Conservation (phyloP, 2,329 filamentous ascomycete species). For the Beauveria pseudobassiana region DNA sequence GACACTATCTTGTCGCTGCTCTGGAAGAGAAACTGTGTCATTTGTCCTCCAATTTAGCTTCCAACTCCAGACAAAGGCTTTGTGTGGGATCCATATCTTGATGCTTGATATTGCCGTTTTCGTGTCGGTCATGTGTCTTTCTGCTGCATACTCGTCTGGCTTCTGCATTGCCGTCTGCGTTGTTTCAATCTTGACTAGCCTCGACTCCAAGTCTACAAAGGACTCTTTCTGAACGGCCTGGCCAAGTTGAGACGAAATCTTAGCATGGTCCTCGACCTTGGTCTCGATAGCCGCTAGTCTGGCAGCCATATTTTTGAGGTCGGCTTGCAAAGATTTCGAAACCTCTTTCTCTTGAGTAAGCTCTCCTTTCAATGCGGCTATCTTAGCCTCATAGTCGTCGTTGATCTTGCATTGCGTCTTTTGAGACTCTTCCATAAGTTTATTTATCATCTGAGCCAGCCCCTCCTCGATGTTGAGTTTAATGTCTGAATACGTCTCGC, state of each 20-base stretch:
- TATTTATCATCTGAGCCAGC: background rate
- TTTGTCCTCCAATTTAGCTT: background rate
- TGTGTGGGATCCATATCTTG: background rate
- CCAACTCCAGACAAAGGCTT: background rate
- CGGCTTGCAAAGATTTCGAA: background rate
- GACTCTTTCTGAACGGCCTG: background rate
- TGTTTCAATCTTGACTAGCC: background rate
- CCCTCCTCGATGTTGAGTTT: background rate
- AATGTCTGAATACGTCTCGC: constrained; percentile 1
- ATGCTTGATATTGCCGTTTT: background rate
- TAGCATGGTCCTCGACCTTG: background rate
- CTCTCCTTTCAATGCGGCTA: background rate
- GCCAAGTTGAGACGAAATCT: background rate
- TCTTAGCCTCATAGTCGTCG: background rate
- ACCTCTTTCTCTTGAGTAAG: background rate
- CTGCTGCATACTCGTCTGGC: background rate
- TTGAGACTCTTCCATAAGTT: background rate
- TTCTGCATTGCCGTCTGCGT: background rate
- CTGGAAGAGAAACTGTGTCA: background rate
- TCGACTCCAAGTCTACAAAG: background rate
- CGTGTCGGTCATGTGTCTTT: background rate
- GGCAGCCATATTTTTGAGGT: background rate
- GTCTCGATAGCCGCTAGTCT: background rate
- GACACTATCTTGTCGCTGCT: background rate
- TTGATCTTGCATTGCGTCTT: background rate